These are phyloP conservation scores for Alternaria longipes DNA, from an alignment of 2,329 filamentous ascomycete species.

Conservation along the genomic window DNA sequence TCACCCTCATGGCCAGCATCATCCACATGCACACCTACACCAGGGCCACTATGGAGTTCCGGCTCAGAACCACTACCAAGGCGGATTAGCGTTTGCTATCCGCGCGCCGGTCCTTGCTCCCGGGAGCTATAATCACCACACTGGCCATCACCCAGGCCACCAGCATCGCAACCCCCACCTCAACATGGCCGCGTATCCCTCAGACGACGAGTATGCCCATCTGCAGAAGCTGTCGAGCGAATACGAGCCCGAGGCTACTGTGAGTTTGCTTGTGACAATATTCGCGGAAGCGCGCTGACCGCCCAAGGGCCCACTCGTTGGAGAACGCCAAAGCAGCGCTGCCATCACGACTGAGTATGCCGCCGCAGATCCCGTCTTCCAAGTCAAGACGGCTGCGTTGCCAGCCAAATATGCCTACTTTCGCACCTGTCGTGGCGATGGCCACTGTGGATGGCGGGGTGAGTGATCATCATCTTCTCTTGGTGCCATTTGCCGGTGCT, in stretches of 20 bases:
- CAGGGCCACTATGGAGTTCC: conserved; percentile 37
- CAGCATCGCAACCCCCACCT: conserved; percentile 38
- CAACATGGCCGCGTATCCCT: conserved; percentile 52
- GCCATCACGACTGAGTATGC: conserved; percentile 87
- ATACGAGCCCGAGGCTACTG: conserved; percentile 66
- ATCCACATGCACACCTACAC: conserved; percentile 20
- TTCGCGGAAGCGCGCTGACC: conserved; percentile 28
- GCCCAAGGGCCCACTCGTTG: conserved; percentile 80
- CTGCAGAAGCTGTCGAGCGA: conserved; percentile 70
- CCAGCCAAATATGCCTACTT: conserved; percentile 87
- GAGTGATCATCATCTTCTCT: conserved; percentile 51
- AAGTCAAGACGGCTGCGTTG: conserved; percentile 85
- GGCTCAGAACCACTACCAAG: conserved; percentile 39
- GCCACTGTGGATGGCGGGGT: conserved; percentile 99
- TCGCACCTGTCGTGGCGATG: conserved; percentile 87
- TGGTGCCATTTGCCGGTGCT: conserved; percentile 28
- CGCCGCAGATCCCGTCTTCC: conserved; percentile 83
- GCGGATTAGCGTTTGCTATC: conserved; percentile 41
- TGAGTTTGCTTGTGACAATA: conserved; percentile 50
- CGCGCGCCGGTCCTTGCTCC: conserved; percentile 52
- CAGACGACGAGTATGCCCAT: conserved; percentile 66
- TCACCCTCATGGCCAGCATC: conserved; percentile 24
- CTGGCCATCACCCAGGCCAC: conserved; percentile 40
- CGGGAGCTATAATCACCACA: conserved; percentile 45
- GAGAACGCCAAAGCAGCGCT: conserved; percentile 77